Evolutionary conservation across 2,329 filamentous ascomycete species (phyloP).

Genomic region (Talaromyces verruculosus): DNA sequence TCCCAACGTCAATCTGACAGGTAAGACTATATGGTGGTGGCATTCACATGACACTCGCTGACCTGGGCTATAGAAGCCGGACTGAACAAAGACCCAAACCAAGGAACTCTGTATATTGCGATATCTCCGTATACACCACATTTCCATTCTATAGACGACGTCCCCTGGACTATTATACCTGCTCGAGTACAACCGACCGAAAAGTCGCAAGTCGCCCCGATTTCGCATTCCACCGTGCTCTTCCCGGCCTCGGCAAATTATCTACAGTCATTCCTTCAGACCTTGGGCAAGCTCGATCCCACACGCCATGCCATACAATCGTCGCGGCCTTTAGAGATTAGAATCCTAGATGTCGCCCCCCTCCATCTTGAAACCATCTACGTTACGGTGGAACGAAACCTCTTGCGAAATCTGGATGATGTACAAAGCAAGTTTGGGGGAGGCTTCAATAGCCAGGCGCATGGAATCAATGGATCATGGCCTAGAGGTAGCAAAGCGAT

Average conservation of each 20-base stretch:
- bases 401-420: slow-evolving; percentile 76
- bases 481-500: slow-evolving; percentile 33
- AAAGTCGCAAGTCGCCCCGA: slow-evolving; percentile 55
- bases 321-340: slow-evolving; percentile 77
- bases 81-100: slow-evolving; percentile 26
- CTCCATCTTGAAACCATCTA: slow-evolving; percentile 81
- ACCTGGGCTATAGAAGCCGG: slow-evolving; percentile 16
- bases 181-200: slow-evolving; percentile 56
- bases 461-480: slow-evolving; percentile 44
- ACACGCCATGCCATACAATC: slow-evolving; percentile 71
- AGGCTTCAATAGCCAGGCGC: slow-evolving; percentile 48
- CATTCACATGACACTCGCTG: slow-evolving; percentile 6
- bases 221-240: slow-evolving; percentile 76
- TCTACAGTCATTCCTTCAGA: slow-evolving; percentile 75
- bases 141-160: slow-evolving; percentile 53
- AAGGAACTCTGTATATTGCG: slow-evolving; percentile 46
- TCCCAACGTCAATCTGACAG: slow-evolving; percentile 58
- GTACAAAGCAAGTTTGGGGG: slow-evolving; percentile 80
- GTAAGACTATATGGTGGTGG: slow-evolving; percentile 33
- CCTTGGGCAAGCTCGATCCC: slow-evolving; percentile 70
- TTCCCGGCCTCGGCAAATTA: slow-evolving; percentile 69
- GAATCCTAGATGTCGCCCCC: slow-evolving; percentile 76
- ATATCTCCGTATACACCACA: slow-evolving; percentile 49
- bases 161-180: slow-evolving; percentile 82
- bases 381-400: slow-evolving; percentile 78